Conservation (phyloP, 768 basidiomycete genomes). For the Xerocomus brunneocitrinus region DNA sequence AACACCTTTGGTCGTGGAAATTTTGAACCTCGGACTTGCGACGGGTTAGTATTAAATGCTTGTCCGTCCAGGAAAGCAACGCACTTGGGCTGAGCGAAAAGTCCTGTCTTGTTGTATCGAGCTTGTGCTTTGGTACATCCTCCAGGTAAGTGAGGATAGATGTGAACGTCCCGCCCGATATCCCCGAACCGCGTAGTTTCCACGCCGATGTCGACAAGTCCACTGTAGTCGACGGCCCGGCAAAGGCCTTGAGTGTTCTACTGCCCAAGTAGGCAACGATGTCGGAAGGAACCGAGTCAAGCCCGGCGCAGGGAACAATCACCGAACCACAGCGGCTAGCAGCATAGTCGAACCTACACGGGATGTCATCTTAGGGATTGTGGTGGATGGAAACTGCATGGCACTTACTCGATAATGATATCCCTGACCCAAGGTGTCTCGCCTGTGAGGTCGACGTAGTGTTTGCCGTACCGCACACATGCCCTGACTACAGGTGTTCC, state of each 20-base stretch:
- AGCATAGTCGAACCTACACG: constrained; percentile 58
- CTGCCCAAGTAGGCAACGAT: constrained; percentile 63
- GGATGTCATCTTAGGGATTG: constrained; percentile 12
- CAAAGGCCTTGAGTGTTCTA: constrained; percentile 54
- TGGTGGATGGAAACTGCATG: constrained; percentile 4
- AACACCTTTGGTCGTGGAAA: constrained; percentile 29
- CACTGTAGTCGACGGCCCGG: constrained; percentile 35
- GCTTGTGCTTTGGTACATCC: constrained; percentile 31
- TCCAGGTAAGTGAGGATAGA: constrained; percentile 31
- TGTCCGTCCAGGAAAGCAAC: constrained; percentile 2
- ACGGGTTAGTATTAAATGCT: constrained; percentile 3
- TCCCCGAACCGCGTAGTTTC: constrained; percentile 27
- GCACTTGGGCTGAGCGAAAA: constrained; percentile 44
- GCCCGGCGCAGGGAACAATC: constrained; percentile 75
- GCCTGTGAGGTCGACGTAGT: constrained; percentile 84
- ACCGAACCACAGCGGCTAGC: constrained; percentile 69
- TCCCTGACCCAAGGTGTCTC: constrained; percentile 64
- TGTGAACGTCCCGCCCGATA: constrained; percentile 37
- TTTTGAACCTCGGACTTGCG: constrained; percentile 31
- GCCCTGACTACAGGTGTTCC: constrained; percentile 77
- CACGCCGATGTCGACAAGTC: constrained; percentile 54
- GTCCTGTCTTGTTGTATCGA: constrained; percentile 28
- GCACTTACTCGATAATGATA: constrained; percentile 54
- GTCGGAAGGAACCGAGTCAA: constrained; percentile 79
- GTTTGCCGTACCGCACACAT: constrained; percentile 67